Percentiles rank a stretch among this genome's conserved stretches.
phyloP scores from a whole-genome alignment of 352 stramenopile genomes.

The Pythium brassicae region DNA sequence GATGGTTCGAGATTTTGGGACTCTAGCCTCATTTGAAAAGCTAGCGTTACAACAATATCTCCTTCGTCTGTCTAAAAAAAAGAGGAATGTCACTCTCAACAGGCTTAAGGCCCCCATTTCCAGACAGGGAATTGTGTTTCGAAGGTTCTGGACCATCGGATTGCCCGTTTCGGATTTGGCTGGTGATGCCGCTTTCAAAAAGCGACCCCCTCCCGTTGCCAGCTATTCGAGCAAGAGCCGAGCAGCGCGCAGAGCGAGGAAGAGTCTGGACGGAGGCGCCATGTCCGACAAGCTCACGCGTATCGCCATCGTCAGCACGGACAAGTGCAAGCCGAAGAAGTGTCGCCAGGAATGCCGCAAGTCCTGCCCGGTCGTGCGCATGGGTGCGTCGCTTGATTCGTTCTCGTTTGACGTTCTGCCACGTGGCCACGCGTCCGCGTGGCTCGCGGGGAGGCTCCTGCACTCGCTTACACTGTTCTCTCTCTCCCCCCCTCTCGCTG shows the following conservation, averaged over 20 bases:
- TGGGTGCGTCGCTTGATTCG: slow-evolving; percentile 63
- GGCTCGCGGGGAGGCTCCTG: no score
- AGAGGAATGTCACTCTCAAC: no score
- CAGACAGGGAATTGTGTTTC: background rate
- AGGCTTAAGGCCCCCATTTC: background rate
- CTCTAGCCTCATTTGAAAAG: no score
- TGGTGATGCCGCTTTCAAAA: background rate
- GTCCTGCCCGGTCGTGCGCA: slow-evolving; percentile 97
- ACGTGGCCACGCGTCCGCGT: background rate
- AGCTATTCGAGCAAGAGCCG: slow-evolving; percentile 5
- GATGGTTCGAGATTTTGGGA: no score
- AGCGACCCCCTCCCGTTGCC: background rate
- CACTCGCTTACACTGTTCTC: background rate
- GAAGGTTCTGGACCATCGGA: slow-evolving; percentile 1
- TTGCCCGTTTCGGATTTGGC: slow-evolving; percentile 3
- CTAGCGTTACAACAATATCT: no score
- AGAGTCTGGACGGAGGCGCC: background rate
- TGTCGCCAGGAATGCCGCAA: slow-evolving; percentile 99
- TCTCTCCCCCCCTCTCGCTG: background rate
- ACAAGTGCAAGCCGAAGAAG: slow-evolving; percentile 99
- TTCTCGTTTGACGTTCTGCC: background rate
- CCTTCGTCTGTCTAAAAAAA: no score
- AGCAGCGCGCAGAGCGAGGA: slow-evolving; percentile 7
- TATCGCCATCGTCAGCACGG: slow-evolving; percentile 97
- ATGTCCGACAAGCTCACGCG: slow-evolving; percentile 94